Evolutionary conservation across 352 stramenopile species (phyloP), one percentile per base, ranked within the genome.

Genomic region (Discostella stelligera): DNA sequence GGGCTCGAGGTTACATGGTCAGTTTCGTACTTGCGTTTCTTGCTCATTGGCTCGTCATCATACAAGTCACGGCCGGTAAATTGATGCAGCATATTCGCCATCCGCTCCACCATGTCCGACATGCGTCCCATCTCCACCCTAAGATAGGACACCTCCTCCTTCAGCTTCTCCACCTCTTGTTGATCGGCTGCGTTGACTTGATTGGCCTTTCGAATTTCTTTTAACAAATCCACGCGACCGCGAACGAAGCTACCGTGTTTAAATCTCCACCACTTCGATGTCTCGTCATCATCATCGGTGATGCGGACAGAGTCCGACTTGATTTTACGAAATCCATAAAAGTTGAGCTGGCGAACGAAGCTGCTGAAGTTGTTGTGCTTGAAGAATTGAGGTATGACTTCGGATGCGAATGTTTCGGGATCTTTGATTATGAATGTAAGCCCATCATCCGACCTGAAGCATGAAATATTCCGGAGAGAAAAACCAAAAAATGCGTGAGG

Each of bases 281-380:
- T 72, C 6, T 74, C 67, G n/a, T 75, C 71, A 27, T 77, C 65
- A 14, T 68, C 82, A 18, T 80, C 79, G 23, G 48, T 65, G 39
- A 89, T 77, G 20, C 76, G 74, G 46, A 92, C 72, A 7, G 80
- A 66, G 59, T 92, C 87, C 25, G 64, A 80, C 55, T 90, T 90
- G 41, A 92, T 90, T 61, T 92, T 92, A 3, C 83, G 72, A 37
- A 92, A 92, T 16, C 79, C 74, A 41, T 84, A 84, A 32, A 84
- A 84, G 48, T 84, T 84, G 30, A 83, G 75, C 13, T 97, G 94
- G 3, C 94, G 88, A 9, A 96, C 94, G 77, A 97, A 96, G 44
- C 71, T 90, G 18, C 79, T 86, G 69, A 96, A 96, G 82, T 97
- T 96, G 74, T 90, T 94, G 79, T 96, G 93, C 73, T 95, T 96